phyloP scores from a whole-genome alignment of 495 filamentous ascomycete genomes.

The Podospora bellae-mahoneyi region DNA sequence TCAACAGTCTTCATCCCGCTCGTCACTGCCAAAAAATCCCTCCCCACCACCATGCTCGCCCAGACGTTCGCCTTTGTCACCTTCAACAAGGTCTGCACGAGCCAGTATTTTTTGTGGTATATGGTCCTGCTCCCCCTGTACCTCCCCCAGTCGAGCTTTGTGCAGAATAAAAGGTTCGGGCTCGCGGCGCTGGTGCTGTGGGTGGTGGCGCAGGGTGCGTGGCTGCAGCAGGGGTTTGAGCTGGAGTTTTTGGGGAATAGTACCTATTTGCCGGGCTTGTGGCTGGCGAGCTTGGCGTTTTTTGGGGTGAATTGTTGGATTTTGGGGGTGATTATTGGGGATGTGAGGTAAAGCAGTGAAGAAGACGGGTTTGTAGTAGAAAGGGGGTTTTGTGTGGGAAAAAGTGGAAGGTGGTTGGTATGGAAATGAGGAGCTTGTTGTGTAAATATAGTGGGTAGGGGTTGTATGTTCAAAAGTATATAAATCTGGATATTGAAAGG shows the following conservation, averaged over 20 bases:
- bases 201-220: slow-evolving; percentile 68
- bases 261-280: slow-evolving; percentile 81
- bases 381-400: neutral
- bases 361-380: neutral
- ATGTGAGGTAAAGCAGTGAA: slow-evolving; percentile 43
- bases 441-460: neutral
- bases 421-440: neutral
- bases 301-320: slow-evolving; percentile 87
- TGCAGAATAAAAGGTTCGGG: slow-evolving; percentile 57
- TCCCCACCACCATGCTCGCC: slow-evolving; percentile 88
- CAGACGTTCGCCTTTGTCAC: slow-evolving; percentile 97
- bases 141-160: slow-evolving; percentile 71
- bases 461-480: no score
- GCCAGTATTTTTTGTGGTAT: slow-evolving; percentile 99
- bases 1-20: slow-evolving; percentile 74
- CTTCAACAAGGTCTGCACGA: slow-evolving; percentile 98
- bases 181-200: slow-evolving; percentile 63
- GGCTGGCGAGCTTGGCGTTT: slow-evolving; percentile 68
- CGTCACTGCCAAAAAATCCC: slow-evolving; percentile 73
- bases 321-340: slow-evolving; percentile 69
- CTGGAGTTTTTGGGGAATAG: slow-evolving; percentile 87
- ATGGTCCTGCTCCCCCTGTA: slow-evolving; percentile 89
- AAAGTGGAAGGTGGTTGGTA: neutral
- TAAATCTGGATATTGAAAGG: no score
- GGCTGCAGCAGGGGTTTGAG: slow-evolving; percentile 84